Conservation (phyloP, 2,329 filamentous ascomycete genomes). For the Monosporascus sp. region DNA sequence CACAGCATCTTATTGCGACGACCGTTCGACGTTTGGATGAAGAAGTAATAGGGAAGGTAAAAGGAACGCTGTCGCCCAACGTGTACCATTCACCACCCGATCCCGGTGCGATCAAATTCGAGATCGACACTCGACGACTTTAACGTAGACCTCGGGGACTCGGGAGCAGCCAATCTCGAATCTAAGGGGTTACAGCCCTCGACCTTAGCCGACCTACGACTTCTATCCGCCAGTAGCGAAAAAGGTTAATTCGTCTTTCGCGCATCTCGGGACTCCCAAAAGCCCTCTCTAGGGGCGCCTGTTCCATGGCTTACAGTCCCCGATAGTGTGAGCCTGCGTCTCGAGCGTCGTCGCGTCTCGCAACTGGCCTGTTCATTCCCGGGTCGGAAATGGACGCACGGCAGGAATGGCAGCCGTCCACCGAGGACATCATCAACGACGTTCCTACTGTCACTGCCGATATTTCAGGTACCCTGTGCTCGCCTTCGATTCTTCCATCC, state of each 20-base stretch:
- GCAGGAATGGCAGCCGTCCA: slow-evolving; percentile 21
- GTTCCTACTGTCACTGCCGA: slow-evolving; percentile 15
- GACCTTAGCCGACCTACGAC: not conserved
- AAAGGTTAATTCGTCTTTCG: slow-evolving; percentile 1
- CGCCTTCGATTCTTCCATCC: slow-evolving; percentile 38
- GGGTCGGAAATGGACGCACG: slow-evolving; percentile 17
- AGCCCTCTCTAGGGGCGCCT: slow-evolving; percentile 16
- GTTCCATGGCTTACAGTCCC: slow-evolving; percentile 30
- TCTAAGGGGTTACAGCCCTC: not conserved
- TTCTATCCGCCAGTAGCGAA: too few species aligned
- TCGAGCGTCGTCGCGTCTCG: slow-evolving; percentile 18
- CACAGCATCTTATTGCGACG: slow-evolving; percentile 3
- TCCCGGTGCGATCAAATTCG: not conserved
- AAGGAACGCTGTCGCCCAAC: not conserved
- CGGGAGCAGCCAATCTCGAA: not conserved
- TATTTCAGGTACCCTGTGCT: slow-evolving; percentile 22
- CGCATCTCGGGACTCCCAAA: slow-evolving; percentile 7
- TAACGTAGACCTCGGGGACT: not conserved
- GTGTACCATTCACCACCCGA: too few species aligned
- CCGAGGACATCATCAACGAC: slow-evolving; percentile 16
- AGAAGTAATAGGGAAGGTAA: not conserved
- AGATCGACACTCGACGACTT: not conserved
- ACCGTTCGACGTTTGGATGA: not conserved
- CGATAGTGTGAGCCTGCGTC: slow-evolving; percentile 22
- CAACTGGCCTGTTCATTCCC: slow-evolving; percentile 21